Conservation (phyloP, 177 flowering plant genomes). For the Vitis hybrid region DNA sequence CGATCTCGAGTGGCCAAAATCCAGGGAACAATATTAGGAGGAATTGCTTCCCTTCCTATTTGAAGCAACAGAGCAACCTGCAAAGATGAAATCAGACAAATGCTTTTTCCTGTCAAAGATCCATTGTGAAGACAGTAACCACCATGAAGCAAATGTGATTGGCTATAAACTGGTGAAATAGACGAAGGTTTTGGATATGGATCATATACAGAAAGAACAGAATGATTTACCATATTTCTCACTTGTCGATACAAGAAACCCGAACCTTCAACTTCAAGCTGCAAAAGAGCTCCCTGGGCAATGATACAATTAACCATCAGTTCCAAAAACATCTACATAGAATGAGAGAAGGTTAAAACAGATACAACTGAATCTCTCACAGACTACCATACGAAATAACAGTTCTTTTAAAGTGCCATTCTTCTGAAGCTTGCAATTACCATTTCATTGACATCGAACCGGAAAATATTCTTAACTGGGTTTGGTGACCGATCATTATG, state of each 20-base stretch:
- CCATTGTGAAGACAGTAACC: too few relatives aligned
- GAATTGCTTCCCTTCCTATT: slow-evolving; percentile 84
- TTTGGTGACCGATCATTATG: slow-evolving; percentile 49
- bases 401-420: not conserved
- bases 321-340: not conserved
- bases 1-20: slow-evolving; percentile 70
- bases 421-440: slow-evolving; percentile 31
- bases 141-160: too few relatives aligned
- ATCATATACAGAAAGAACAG: not conserved
- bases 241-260: slow-evolving; percentile 94
- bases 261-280: slow-evolving; percentile 92
- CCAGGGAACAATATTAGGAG: slow-evolving; percentile 72
- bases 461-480: slow-evolving; percentile 74
- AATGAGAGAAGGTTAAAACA: not conserved
- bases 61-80: slow-evolving; percentile 87
- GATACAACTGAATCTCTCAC: too few relatives aligned
- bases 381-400: not conserved
- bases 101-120: not conserved
- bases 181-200: not conserved
- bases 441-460: slow-evolving; percentile 71
- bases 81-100: not conserved
- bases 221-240: slow-evolving; percentile 73
- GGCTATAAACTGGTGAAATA: too few relatives aligned
- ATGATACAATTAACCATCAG: slow-evolving; percentile 15
- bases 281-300: slow-evolving; percentile 73